Percentiles rank a stretch among this genome's conserved stretches.
These are phyloP conservation scores for Setaria italica DNA, from an alignment of 202 grass and related monocot species.

Conservation along the genomic window DNA sequence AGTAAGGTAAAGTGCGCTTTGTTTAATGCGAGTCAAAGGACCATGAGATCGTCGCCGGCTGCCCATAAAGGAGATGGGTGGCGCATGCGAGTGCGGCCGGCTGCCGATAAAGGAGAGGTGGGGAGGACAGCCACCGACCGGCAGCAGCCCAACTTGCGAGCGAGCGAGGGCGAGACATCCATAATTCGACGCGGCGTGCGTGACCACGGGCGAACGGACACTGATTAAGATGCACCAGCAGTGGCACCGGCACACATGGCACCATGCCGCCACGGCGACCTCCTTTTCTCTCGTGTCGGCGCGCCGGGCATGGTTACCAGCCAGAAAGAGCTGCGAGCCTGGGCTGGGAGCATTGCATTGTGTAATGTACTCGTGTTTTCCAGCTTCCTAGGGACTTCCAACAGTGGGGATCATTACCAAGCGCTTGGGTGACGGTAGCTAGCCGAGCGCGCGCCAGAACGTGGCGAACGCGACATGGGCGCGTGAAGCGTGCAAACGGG, in stretches of 20 bases:
- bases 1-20: background rate
- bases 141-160: conserved; percentile 4
- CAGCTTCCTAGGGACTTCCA: too few relatives aligned
- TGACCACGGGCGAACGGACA: background rate
- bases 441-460: too few relatives aligned
- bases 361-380: too few relatives aligned
- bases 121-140: background rate
- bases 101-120: background rate
- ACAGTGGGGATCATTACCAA: too few relatives aligned
- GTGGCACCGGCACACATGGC: background rate
- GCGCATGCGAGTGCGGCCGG: conserved; percentile 23
- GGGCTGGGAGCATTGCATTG: too few relatives aligned
- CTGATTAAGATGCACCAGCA: background rate
- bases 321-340: too few relatives aligned
- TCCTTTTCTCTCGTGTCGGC: background rate
- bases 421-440: too few relatives aligned
- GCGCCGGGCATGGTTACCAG: background rate
- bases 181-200: background rate
- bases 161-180: background rate
- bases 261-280: background rate
- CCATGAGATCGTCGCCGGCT: background rate
- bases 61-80: background rate
- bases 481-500: too few relatives aligned
- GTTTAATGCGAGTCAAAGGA: conserved; percentile 27
- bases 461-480: too few relatives aligned